Evolutionary conservation across 2,329 filamentous ascomycete genomes (phyloP).

Genomic region (Myotisia sp.): DNA sequence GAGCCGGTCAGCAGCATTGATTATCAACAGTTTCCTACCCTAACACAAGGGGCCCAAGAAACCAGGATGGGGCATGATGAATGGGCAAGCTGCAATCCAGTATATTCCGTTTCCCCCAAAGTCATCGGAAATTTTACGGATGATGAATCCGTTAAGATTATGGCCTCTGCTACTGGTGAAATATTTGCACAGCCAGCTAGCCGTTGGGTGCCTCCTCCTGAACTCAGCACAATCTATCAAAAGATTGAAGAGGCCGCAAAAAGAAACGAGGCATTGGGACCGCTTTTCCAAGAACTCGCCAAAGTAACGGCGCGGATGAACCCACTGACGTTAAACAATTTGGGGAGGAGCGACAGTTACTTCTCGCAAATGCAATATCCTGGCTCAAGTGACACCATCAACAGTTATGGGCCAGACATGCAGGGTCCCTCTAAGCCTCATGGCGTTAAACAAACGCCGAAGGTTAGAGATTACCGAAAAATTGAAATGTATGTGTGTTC

Average conservation of each 20-base stretch:
- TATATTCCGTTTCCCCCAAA: no score
- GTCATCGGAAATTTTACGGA: constrained; percentile 1
- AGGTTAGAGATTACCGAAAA: no score
- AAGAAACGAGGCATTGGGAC: constrained; percentile 17
- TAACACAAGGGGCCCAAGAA: background rate
- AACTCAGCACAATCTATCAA: constrained; percentile 18
- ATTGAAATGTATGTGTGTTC: no score
- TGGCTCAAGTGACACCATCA: no score
- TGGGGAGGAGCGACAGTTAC: no score
- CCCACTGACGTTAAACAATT: no score
- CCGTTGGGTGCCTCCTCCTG: constrained; percentile 9
- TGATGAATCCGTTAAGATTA: constrained; percentile 2
- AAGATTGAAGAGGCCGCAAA: constrained; percentile 20
- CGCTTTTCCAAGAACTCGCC: constrained; percentile 18
- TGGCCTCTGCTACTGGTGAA: constrained; percentile 1
- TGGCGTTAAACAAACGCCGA: no score
- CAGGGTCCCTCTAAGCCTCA: no score
- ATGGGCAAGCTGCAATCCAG: no score
- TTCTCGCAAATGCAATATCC: no score
- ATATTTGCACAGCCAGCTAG: background rate
- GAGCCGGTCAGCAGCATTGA: constrained; percentile 1
- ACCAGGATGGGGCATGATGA: background rate
- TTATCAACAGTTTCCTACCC: background rate
- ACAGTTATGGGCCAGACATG: no score
- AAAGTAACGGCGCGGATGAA: constrained; percentile 10